Evolutionary conservation across 805 yeast species (phyloP).

Genomic region (Diddensiella transvaalensis): DNA sequence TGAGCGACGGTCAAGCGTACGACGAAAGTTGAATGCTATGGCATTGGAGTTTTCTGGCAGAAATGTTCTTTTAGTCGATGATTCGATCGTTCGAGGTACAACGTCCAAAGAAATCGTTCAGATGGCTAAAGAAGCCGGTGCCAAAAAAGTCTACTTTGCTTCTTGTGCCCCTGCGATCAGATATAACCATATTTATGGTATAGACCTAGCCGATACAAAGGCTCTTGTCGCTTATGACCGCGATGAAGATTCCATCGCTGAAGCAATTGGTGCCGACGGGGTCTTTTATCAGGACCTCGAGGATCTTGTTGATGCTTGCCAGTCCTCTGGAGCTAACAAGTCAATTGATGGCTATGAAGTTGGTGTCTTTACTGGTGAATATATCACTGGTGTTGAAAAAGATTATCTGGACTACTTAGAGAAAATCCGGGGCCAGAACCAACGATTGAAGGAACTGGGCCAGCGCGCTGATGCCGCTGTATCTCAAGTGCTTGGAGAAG

Average conservation of each 20-base stretch:
- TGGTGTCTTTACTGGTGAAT: slow-evolving; percentile 94
- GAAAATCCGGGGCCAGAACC: slow-evolving; percentile 74
- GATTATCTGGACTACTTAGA: slow-evolving; percentile 79
- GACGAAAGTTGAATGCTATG: slow-evolving; percentile 96
- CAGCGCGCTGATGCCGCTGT: slow-evolving; percentile 40
- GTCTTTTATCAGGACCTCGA: slow-evolving; percentile 84
- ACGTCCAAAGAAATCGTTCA: slow-evolving; percentile 93
- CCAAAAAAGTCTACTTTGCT: slow-evolving; percentile 90
- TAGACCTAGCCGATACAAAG: slow-evolving; percentile 91
- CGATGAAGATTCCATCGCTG: slow-evolving; percentile 69
- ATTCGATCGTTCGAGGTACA: slow-evolving; percentile 96
- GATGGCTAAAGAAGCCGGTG: slow-evolving; percentile 99
- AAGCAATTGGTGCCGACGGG: slow-evolving; percentile 81
- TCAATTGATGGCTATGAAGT: slow-evolving; percentile 71
- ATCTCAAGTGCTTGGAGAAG: slow-evolving; percentile 50
- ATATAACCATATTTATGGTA: slow-evolving; percentile 93
- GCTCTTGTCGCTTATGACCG: slow-evolving; percentile 87
- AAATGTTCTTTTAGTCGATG: slow-evolving; percentile 88
- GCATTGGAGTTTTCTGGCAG: slow-evolving; percentile 82
- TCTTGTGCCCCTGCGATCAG: slow-evolving; percentile 98
- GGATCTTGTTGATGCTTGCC: slow-evolving; percentile 80
- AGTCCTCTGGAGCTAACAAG: slow-evolving; percentile 33
- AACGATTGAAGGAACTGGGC: slow-evolving; percentile 46
- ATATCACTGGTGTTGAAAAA: slow-evolving; percentile 91
- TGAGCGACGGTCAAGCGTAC: slow-evolving; percentile 88